These are phyloP conservation scores for Phlebopus sp. DNA, from an alignment of 1,284 basidiomycete species.

Conservation along the genomic window DNA sequence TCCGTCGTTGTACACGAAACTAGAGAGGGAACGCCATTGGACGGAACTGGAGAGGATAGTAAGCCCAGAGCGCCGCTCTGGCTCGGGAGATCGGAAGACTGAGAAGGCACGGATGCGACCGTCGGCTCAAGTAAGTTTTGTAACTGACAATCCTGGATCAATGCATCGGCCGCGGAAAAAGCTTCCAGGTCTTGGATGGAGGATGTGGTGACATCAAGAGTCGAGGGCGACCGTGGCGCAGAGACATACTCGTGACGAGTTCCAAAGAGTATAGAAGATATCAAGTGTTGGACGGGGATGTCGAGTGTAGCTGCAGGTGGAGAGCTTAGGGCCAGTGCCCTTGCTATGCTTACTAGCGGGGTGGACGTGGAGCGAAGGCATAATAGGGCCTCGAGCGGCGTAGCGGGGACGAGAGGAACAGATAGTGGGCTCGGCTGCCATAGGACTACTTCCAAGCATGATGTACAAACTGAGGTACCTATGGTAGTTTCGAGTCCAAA, in stretches of 20 bases:
- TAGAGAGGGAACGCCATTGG: neutral
- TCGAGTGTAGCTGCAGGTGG: neutral
- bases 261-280: neutral
- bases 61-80: neutral
- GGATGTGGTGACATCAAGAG: neutral
- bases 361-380: neutral
- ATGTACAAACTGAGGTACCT: neutral
- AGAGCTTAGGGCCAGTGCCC: neutral
- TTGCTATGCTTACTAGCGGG: neutral
- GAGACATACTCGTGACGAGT: neutral
- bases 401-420: neutral
- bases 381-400: neutral
- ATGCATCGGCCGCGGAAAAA: too few species aligned
- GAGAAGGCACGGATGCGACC: too few species aligned
- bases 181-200: neutral
- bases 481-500: neutral
- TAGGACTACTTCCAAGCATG: neutral
- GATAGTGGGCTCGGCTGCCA: neutral
- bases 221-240: neutral
- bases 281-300: neutral
- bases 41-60: neutral
- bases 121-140: too few species aligned
- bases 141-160: too few species aligned
- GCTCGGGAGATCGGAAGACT: too few species aligned
- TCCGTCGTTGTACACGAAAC: neutral